Evolutionary conservation across 306 rosid genomes (phyloP).

Genomic region (Sechiopsis laciniata): DNA sequence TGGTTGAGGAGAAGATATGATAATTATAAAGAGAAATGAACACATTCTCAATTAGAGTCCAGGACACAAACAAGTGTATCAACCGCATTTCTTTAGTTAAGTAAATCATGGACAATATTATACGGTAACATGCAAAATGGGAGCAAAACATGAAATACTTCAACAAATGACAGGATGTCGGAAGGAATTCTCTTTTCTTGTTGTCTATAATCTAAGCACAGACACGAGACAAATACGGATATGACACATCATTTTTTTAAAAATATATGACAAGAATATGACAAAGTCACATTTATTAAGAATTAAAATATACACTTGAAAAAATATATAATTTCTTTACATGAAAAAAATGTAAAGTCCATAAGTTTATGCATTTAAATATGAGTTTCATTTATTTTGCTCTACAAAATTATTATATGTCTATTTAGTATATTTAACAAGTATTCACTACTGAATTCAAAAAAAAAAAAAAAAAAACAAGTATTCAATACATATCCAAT

Average conservation of each 20-base stretch:
- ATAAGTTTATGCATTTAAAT: no score
- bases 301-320: no score
- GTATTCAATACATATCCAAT: not conserved
- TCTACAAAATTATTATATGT: not conserved
- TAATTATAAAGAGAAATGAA: not conserved
- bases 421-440: no score
- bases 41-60: slow-evolving; percentile 15
- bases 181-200: not conserved
- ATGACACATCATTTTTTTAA: not conserved
- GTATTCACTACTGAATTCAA: no score
- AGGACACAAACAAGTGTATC: not conserved
- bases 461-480: no score
- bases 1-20: slow-evolving; percentile 7
- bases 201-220: not conserved
- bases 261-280: no score
- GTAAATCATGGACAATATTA: not conserved
- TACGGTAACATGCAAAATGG: not conserved
- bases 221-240: not conserved
- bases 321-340: not conserved
- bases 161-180: slow-evolving; percentile 3
- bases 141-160: not conserved
- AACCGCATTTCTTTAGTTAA: not conserved
- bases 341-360: not conserved
- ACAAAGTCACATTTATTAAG: no score
- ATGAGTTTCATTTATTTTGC: not conserved